Evolutionary conservation across 1,284 basidiomycete genomes (phyloP).

Genomic region (Ustilago hordei): DNA sequence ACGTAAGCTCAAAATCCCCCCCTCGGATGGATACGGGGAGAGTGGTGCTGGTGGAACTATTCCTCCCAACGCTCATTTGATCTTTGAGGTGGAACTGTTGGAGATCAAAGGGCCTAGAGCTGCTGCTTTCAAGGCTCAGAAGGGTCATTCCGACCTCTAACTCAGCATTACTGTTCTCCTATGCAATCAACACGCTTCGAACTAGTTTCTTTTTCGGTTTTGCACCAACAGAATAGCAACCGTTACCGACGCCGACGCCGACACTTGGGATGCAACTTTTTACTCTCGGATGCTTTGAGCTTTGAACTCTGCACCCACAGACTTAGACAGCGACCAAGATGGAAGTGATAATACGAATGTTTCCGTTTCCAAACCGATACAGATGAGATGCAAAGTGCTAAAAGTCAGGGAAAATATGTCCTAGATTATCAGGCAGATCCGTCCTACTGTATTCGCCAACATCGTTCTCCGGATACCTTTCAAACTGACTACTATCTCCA

Average conservation of each 20-base stretch:
- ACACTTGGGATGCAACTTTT: no score
- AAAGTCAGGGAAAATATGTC: constrained; percentile 66
- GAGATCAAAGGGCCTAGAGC: constrained; percentile 50
- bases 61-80: constrained; percentile 83
- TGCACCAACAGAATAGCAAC: no score
- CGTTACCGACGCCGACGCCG: no score
- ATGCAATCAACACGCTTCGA: background rate
- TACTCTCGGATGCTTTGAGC: no score
- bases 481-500: constrained; percentile 69
- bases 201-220: no score
- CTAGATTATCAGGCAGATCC: constrained; percentile 60
- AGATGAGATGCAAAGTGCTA: constrained; percentile 13
- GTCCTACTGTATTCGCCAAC: constrained; percentile 59
- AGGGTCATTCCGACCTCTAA: background rate
- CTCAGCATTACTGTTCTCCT: background rate
- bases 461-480: constrained; percentile 67
- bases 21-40: constrained; percentile 73
- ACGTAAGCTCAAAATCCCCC: constrained; percentile 76
- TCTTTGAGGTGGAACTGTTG: constrained; percentile 76
- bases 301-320: no score
- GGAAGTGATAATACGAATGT: background rate
- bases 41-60: constrained; percentile 83
- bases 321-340: no score
- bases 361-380: constrained; percentile 1
- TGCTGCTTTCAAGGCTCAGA: constrained; percentile 8